Conservation (phyloP, 2,329 filamentous ascomycete species). For the Coleophoma cylindrospora region DNA sequence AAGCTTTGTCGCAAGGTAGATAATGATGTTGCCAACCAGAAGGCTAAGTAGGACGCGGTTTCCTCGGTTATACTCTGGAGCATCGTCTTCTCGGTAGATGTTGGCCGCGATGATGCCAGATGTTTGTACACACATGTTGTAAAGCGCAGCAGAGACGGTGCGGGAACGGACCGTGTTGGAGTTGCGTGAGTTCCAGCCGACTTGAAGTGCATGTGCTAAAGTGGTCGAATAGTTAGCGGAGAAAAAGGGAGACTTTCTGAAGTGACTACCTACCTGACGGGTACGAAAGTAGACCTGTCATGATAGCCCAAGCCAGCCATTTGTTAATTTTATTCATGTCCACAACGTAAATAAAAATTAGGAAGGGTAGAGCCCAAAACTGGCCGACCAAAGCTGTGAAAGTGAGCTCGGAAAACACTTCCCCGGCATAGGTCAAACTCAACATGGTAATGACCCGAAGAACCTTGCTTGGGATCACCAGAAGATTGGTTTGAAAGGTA, state of each 20-base stretch:
- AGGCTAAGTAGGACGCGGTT: conserved; percentile 50
- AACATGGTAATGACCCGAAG: conserved; percentile 38
- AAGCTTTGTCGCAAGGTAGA: conserved; percentile 38
- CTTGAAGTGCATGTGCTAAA: conserved; percentile 39
- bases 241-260: background rate
- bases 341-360: conserved; percentile 37
- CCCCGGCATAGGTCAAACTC: conserved; percentile 30
- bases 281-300: conserved; percentile 34
- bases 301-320: conserved; percentile 38
- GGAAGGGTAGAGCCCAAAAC: conserved; percentile 55
- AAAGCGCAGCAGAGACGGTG: conserved; percentile 56
- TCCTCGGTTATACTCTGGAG: conserved; percentile 46
- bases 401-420: conserved; percentile 43
- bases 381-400: conserved; percentile 43
- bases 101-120: conserved; percentile 28
- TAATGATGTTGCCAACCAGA: conserved; percentile 36
- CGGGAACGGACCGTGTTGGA: conserved; percentile 56
- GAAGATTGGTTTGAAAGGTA: conserved; percentile 57
- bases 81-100: conserved; percentile 39
- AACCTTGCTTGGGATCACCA: conserved; percentile 52
- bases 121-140: conserved; percentile 49
- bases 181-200: conserved; percentile 47
- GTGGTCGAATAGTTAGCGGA: background rate
- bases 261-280: conserved; percentile 30
- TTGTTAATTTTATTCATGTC: conserved; percentile 31